These are phyloP conservation scores for Coccomyxa sp. DNA, from an alignment of 139 green algal genomes.

Conservation along the genomic window DNA sequence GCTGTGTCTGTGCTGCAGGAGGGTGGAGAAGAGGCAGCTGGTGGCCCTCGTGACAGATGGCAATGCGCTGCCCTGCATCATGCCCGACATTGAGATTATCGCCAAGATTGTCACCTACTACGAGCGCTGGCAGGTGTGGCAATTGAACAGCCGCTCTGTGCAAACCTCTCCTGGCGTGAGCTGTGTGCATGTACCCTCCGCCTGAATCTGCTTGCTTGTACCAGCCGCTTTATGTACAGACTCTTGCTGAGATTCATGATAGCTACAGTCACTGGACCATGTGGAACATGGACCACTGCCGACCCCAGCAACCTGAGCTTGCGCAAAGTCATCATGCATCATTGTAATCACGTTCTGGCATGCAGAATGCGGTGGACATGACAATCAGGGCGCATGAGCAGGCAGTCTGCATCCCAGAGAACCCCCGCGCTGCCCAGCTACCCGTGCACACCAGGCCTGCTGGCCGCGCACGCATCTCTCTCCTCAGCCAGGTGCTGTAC, in stretches of 20 bases:
- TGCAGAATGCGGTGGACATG: slow-evolving; percentile 13
- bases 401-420: neutral
- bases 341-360: neutral
- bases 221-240: too few relatives aligned
- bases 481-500: neutral
- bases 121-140: slow-evolving; percentile 38
- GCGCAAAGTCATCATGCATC: too few relatives aligned
- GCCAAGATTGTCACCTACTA: slow-evolving; percentile 29
- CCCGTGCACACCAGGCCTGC: neutral
- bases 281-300: neutral
- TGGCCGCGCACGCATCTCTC: neutral
- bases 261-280: neutral
- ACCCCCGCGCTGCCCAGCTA: neutral
- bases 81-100: slow-evolving; percentile 25
- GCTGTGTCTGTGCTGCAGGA: neutral
- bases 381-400: slow-evolving; percentile 12
- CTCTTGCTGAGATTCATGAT: neutral
- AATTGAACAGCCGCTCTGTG: neutral
- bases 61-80: slow-evolving; percentile 24
- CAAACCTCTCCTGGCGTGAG: neutral
- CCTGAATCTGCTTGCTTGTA: neutral
- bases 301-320: too few relatives aligned
- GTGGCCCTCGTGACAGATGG: slow-evolving; percentile 33
- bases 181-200: neutral
- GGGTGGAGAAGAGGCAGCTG: slow-evolving; percentile 25